Base-by-base conservation (phyloP, 148 eudicot species). In the Simmondsia chinensis region DNA sequence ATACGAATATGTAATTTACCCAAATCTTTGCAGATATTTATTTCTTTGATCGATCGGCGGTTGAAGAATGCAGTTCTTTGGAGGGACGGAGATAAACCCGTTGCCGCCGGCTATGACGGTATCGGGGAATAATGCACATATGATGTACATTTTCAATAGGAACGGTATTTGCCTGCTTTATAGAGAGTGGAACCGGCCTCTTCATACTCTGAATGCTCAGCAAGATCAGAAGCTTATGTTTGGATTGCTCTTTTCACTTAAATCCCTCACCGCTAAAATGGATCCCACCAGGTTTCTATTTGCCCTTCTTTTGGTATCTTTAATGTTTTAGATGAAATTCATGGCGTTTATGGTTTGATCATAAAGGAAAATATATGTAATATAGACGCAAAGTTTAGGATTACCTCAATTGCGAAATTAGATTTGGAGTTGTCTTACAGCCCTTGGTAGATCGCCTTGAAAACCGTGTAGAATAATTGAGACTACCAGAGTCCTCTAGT, bases 181-280 rank as follows among this genome's bases (percentile, higher is more conserved):
- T 50, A 71, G 77, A 42, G 96, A 87, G 48, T 87, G 96, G 96
- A 87, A 87, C 60, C 93, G 96, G 2, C 81, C 83, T 0, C 82
- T 82, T 51, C 76, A 53, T 9, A 87, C 96, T 30, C 65, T 87
- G 33, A 54, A 54, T 51, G 43, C 74, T 13, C 85, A 87, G 31
- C 96, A 87, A 59, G 96, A 87, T 59, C 85, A 87, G 20, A 87
- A 87, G 62, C 96, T 87, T 52, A 87, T 87, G 96, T 87, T 87
- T 54, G 96, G 96, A 6, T 50, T 87, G 4, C 96, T 87, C 39
- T 87, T 87, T 53, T 87, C 96, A 7, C 79, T 87, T 29, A 87
- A 87, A 72, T 87, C 96, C 14, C 69, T 87, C 33, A 83, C 96
- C 14, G 78, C 96, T 12, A 87, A 87, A 44, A 87, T 87, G 96